phyloP scores from a whole-genome alignment of 2,329 filamentous ascomycete species.

The Zopfia rhizophila region DNA sequence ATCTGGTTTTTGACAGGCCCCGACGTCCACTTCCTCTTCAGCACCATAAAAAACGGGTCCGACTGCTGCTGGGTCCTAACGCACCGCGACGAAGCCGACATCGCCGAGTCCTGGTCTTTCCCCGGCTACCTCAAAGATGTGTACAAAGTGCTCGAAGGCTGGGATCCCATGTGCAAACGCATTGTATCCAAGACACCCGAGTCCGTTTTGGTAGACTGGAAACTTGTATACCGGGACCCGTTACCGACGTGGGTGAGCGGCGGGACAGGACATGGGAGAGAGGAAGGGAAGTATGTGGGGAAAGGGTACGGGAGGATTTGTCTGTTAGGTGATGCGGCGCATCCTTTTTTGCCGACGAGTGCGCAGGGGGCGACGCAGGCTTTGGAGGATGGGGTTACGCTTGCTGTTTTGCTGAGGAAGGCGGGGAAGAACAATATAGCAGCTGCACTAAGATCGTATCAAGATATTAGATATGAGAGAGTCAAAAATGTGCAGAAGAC shows the following conservation, averaged over 20 bases:
- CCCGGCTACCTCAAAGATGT: conserved; percentile 47
- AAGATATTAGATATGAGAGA: conserved; percentile 46
- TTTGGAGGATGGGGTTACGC: conserved; percentile 59
- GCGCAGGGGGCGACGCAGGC: conserved; percentile 66
- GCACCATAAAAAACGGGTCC: conserved; percentile 46
- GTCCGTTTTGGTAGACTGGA: conserved; percentile 61
- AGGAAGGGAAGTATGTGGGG: conserved; percentile 22
- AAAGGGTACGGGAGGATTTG: conserved; percentile 55
- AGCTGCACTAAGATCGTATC: conserved; percentile 43
- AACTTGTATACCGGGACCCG: conserved; percentile 65
- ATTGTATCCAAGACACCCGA: conserved; percentile 51
- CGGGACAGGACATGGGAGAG: conserved; percentile 36
- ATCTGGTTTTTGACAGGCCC: conserved; percentile 31
- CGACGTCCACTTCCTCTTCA: conserved; percentile 53
- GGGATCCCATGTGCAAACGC: conserved; percentile 46
- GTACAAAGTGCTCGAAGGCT: conserved; percentile 43
- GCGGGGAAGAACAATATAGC: conserved; percentile 43
- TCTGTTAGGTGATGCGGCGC: conserved; percentile 65
- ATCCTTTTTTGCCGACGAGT: conserved; percentile 65
- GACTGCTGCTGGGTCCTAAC: conserved; percentile 53
- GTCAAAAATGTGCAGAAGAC: conserved; percentile 48
- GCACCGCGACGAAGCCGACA: conserved; percentile 47
- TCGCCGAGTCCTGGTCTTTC: conserved; percentile 50
- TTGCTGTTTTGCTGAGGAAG: conserved; percentile 38
- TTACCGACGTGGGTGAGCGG: conserved; percentile 63